Evolutionary conservation across 371 early-diverging fungal genomes (phyloP), one percentile per base, ranked within the genome.

Genomic region (Syncephalastrum contaminatum): DNA sequence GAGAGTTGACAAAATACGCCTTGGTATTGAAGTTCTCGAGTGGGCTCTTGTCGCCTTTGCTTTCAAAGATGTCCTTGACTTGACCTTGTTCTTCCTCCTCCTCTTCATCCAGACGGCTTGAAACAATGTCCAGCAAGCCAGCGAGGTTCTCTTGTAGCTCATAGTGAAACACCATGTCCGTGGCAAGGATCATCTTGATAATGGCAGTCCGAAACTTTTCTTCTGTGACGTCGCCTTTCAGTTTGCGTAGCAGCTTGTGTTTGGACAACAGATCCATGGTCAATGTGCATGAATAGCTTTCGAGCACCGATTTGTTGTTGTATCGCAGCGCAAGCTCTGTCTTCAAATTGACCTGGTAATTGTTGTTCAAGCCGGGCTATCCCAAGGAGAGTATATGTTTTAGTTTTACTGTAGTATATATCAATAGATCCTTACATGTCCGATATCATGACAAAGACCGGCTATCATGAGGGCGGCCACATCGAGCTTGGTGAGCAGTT

Each of bases 131-230:
- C 27, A 73, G 30, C 25, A 73, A 24, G 16, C 73, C 72, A 47
- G 73, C 65, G 25, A 89, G 60, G 44, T 85, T 78, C 48, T 88
- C 89, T 50, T 91, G 86, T 48, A 91, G 74, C 36, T 80, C 81
- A 69, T 91, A 95, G 59, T 95, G 95, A n/a, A 86, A 83, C 1
- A 83, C 70, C 95, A 95, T 95, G 67, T 95, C 95, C 0, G 95
- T 95, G 12, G 86, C 82, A 15, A 95, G 69, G 36, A 95, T 92
- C 62, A 86, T 83, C 24, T 84, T 75, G 24, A 76, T 66, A 46
- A 88, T 81, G 40, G 75, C 61, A 30, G 69, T 69, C 5, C 79
- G 62, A 68, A 85, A 75, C 45, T 80, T 69, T 1, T 74, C 67
- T 43, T 82, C 84, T 1, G 73, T 68, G 8, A 75, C 43, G 22